These are phyloP conservation scores for Venustampulla echinocandica DNA, from an alignment of 495 filamentous ascomycete species.

Conservation along the genomic window DNA sequence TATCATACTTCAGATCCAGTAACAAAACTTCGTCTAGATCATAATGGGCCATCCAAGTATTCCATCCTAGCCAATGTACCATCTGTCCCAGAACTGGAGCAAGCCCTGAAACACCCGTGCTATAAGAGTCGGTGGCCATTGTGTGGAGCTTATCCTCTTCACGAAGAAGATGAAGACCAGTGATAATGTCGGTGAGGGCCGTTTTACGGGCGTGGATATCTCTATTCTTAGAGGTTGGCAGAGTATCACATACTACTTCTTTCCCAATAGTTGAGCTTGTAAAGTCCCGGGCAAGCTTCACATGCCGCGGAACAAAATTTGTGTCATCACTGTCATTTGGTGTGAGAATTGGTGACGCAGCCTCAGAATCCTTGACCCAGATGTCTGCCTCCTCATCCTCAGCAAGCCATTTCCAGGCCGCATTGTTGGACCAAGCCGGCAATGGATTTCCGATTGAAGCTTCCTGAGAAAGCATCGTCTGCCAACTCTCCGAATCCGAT, in stretches of 20 bases:
- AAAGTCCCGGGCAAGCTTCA: conserved; percentile 33
- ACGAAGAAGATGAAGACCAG: conserved; percentile 72
- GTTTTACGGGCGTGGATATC: conserved; percentile 46
- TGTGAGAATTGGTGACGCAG: conserved; percentile 16
- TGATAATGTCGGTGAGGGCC: conserved; percentile 57
- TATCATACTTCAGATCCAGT: conserved; percentile 15
- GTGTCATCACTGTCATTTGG: conserved; percentile 15
- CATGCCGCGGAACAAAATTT: conserved; percentile 30
- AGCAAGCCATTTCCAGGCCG: conserved; percentile 67
- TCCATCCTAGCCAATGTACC: conserved; percentile 77
- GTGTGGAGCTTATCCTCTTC: conserved; percentile 85
- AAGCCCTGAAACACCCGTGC: conserved; percentile 44
- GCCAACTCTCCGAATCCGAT: conserved; percentile 49
- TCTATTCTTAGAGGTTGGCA: conserved; percentile 51
- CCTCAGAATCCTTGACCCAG: conserved; percentile 2
- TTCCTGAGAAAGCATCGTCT: conserved; percentile 50
- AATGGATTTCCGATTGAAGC: conserved; percentile 24
- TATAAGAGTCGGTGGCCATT: conserved; percentile 46
- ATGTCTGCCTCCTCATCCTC: conserved; percentile 36
- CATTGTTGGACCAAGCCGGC: conserved; percentile 52
- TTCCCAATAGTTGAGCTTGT: conserved; percentile 45
- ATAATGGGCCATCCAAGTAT: conserved; percentile 63
- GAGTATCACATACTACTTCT: conserved; percentile 43
- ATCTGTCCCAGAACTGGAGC: conserved; percentile 70
- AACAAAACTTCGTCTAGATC: conserved; percentile 53